These are phyloP conservation scores for Metschnikowia chrysomelidarum DNA, from an alignment of 805 yeast species.

Conservation along the genomic window DNA sequence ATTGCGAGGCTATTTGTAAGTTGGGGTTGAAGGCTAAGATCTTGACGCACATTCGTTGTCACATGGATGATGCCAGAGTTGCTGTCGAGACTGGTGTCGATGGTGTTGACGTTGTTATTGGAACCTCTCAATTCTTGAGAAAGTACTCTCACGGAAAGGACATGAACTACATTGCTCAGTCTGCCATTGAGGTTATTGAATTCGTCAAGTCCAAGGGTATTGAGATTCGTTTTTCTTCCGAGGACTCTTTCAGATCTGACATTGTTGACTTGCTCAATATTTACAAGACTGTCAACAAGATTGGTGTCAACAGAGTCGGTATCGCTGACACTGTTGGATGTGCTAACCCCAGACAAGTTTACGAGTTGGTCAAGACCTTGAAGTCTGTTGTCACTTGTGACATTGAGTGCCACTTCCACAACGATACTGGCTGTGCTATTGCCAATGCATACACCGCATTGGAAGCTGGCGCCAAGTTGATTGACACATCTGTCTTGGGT, in stretches of 20 bases:
- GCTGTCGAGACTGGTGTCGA: conserved; percentile 64
- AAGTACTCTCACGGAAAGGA: conserved; percentile 60
- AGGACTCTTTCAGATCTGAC: conserved; percentile 60
- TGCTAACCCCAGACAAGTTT: conserved; percentile 63
- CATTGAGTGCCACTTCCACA: conserved; percentile 61
- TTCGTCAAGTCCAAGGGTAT: conserved; percentile 59
- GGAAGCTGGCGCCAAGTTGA: conserved; percentile 60
- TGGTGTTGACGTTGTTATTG: conserved; percentile 61
- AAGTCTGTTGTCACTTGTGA: conserved; percentile 58
- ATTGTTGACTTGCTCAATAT: conserved; percentile 58
- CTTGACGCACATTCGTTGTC: conserved; percentile 59
- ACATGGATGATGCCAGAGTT: conserved; percentile 58
- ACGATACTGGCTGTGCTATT: conserved; percentile 63
- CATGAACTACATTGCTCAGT: conserved; percentile 56
- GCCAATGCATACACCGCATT: conserved; percentile 63
- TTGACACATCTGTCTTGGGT: conserved; percentile 58
- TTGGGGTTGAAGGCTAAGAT: conserved; percentile 57
- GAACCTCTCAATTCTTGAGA: conserved; percentile 57
- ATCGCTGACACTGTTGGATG: conserved; percentile 65
- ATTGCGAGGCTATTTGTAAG: conserved; percentile 60
- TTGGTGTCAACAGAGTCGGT: conserved; percentile 62
- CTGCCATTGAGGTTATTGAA: conserved; percentile 58
- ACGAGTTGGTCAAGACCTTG: conserved; percentile 56
- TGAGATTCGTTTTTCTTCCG: conserved; percentile 57
- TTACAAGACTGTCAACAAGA: conserved; percentile 59